These are phyloP conservation scores for Hanseniaspora clermontiae DNA, from an alignment of 805 yeast genomes.

Conservation along the genomic window DNA sequence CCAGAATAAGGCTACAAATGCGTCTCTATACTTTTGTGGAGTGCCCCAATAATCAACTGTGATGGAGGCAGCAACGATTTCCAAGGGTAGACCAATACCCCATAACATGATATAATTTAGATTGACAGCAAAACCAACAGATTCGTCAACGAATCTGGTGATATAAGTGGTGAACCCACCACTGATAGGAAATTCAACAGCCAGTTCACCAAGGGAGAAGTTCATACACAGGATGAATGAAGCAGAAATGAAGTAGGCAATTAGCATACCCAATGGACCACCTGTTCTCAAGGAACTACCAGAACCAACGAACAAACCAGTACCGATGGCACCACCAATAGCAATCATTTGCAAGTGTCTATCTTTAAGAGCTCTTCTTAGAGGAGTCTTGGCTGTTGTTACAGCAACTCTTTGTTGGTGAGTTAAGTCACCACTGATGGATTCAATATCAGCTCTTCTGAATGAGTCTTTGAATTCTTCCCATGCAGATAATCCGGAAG, in stretches of 20 bases:
- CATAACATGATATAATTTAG: slow-evolving; percentile 45
- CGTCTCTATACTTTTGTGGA: slow-evolving; percentile 35
- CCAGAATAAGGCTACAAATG: slow-evolving; percentile 40
- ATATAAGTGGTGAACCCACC: slow-evolving; percentile 54
- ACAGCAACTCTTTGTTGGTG: slow-evolving; percentile 36
- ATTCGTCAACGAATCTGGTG: slow-evolving; percentile 44
- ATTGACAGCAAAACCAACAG: slow-evolving; percentile 52
- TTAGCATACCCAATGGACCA: slow-evolving; percentile 54
- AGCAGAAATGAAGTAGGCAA: slow-evolving; percentile 44
- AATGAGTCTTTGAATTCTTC: slow-evolving; percentile 36
- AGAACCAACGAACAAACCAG: slow-evolving; percentile 65
- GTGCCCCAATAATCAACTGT: slow-evolving; percentile 42
- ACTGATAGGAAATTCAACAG: slow-evolving; percentile 48
- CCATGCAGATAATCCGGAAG: slow-evolving; percentile 23
- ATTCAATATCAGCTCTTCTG: slow-evolving; percentile 29
- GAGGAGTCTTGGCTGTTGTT: slow-evolving; percentile 41
- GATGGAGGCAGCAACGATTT: slow-evolving; percentile 42
- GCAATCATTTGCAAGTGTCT: slow-evolving; percentile 56
- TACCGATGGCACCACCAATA: slow-evolving; percentile 61
- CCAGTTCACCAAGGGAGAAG: slow-evolving; percentile 50
- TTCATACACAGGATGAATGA: slow-evolving; percentile 46
- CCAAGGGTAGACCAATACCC: slow-evolving; percentile 40
- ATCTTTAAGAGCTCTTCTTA: slow-evolving; percentile 39
- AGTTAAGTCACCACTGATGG: slow-evolving; percentile 23
- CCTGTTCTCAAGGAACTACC: slow-evolving; percentile 50